Conservation (phyloP, 345 rosid genomes). For the Microcos paniculata region DNA sequence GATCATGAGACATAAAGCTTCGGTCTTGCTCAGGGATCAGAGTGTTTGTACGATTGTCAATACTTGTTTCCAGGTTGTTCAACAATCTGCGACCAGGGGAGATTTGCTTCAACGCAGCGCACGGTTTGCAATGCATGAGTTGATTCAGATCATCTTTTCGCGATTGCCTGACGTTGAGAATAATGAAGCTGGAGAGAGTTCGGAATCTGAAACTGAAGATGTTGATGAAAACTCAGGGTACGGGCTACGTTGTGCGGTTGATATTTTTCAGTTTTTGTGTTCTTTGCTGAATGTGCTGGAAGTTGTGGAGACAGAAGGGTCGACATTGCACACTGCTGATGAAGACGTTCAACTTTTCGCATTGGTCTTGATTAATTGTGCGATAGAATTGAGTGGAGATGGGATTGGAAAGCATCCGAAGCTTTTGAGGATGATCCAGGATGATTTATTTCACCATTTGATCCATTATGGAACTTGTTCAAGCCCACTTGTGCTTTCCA, state of each 20-base stretch:
- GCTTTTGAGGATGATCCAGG: conserved; percentile 77
- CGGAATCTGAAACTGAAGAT: conserved; percentile 69
- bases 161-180: conserved; percentile 66
- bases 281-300: conserved; percentile 74
- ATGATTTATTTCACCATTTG: conserved; percentile 81
- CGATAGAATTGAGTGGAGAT: conserved; percentile 80
- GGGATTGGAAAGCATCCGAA: conserved; percentile 68
- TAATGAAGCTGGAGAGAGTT: conserved; percentile 45
- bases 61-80: conserved; percentile 86
- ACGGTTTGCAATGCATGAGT: conserved; percentile 76
- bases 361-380: conserved; percentile 67
- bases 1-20: conserved; percentile 64
- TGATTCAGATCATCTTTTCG: conserved; percentile 70
- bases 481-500: conserved; percentile 71
- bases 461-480: conserved; percentile 79
- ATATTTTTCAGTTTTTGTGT: conserved; percentile 81
- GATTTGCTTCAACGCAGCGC: conserved; percentile 83
- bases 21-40: conserved; percentile 57
- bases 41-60: conserved; percentile 82
- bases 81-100: conserved; percentile 67
- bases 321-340: conserved; percentile 45
- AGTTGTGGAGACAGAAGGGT: conserved; percentile 63
- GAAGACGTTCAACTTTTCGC: conserved; percentile 74
- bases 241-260: conserved; percentile 67
- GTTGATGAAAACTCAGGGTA: conserved; percentile 51